A percentile compares a stretch with the other conserved stretches of the same genome.
phyloP scores from a whole-genome alignment of 2,329 filamentous ascomycete genomes.

The Penicillium polonicum region DNA sequence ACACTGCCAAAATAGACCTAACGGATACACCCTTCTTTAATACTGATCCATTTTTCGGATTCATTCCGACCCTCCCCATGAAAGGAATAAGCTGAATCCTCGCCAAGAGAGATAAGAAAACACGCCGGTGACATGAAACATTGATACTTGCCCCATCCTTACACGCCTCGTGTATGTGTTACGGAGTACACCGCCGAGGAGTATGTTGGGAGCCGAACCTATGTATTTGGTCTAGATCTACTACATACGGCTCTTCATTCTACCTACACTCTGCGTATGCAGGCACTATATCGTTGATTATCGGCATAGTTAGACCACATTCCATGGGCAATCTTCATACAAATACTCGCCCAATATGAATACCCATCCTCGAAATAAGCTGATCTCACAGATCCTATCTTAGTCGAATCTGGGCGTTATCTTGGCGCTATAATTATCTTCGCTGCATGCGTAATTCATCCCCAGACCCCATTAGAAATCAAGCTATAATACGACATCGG shows the following conservation, averaged over 20 bases:
- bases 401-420: slow-evolving; percentile 2
- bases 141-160: slow-evolving; percentile 1
- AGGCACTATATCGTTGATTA: not conserved
- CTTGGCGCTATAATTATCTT: slow-evolving; percentile 4
- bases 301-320: not conserved
- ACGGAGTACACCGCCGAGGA: not conserved
- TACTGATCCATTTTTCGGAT: slow-evolving; percentile 11
- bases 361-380: not conserved
- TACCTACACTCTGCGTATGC: not conserved
- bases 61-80: slow-evolving; percentile 7
- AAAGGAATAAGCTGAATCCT: not conserved
- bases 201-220: not conserved
- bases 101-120: slow-evolving; percentile 12
- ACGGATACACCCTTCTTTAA: not conserved
- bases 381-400: slow-evolving; percentile 4
- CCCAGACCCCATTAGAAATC: not conserved
- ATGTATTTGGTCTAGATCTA: not conserved
- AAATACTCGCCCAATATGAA: not conserved
- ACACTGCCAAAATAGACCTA: not conserved
- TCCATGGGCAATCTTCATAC: not conserved
- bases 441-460: not conserved
- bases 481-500: not conserved
- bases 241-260: not conserved
- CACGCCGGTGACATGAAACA: slow-evolving; percentile 4
- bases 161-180: not conserved